phyloP scores from a whole-genome alignment of 192 early-diverging fungal species.

The Funneliformis mosseae region DNA sequence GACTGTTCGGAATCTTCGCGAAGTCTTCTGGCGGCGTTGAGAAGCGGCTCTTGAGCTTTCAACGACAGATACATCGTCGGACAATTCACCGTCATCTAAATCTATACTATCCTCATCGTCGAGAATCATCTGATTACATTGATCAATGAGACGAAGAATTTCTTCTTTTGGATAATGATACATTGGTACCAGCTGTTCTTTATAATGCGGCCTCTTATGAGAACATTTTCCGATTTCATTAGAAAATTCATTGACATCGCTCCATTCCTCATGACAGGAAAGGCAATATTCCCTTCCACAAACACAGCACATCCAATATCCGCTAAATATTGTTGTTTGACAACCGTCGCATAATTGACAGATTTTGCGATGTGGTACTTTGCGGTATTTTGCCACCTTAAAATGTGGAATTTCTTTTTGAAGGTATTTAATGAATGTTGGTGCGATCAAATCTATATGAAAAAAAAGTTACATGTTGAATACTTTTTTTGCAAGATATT shows the following conservation, averaged over 20 bases:
- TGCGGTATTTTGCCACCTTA: not conserved
- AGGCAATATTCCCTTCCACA: slow-evolving; percentile 13
- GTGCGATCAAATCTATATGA: slow-evolving; percentile 8
- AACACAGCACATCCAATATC: slow-evolving; percentile 23
- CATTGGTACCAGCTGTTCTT: slow-evolving; percentile 8
- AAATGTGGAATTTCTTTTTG: slow-evolving; percentile 15
- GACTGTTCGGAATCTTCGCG: not conserved
- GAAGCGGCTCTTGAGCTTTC: not conserved
- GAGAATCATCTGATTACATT: not conserved
- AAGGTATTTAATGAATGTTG: not conserved
- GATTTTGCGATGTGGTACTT: not conserved
- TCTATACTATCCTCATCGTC: not conserved
- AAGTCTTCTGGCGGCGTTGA: not conserved
- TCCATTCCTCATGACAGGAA: slow-evolving; percentile 17
- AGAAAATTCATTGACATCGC: not conserved
- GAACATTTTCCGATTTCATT: not conserved
- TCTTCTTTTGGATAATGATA: slow-evolving; percentile 13
- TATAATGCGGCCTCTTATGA: not conserved
- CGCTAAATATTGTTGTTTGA: slow-evolving; percentile 15
- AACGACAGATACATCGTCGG: not conserved
- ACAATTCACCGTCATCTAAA: not conserved
- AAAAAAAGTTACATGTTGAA: not conserved
- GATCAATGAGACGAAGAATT: not conserved
- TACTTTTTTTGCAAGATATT: not conserved
- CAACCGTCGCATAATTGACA: slow-evolving; percentile 15